Evolutionary conservation across 352 stramenopile species (phyloP), one percentile per base, ranked within the genome.

Genomic region (Phytophthora multivora): DNA sequence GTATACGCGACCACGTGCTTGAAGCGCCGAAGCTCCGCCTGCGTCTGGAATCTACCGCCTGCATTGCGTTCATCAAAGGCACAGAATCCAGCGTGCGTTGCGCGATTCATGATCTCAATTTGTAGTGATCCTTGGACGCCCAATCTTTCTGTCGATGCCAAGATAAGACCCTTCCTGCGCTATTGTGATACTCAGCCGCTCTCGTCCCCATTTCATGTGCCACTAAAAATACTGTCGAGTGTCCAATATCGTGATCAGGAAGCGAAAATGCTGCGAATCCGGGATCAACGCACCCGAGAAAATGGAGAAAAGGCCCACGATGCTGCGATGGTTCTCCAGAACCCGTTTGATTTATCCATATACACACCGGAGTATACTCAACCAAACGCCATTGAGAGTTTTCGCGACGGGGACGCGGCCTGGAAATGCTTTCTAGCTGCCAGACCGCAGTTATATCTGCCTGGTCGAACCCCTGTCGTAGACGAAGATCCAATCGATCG

Each of bases 41-140:
- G 75, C 13, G 83, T 90, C 70, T 93, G 83, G 46, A 75, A 89
- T n/a, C 81, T 73, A 9, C 85, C 83, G 3, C 85, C 83, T 18
- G 77, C 76, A 47, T 92, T 93, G 21, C 85, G 81, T 64, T 93
- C 85, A 46, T 93, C 85, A 33, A 93, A 93, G 16, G 69, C 52
- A 62, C 79, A 90, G 51, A 91, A 93, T 5, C 83, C 83, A 12
- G 73, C 77, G 35, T 90, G 82, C 10, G 79, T 83, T 35, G 63
- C 63, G 28, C 79, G 81, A 48, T 90, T 88, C 73, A 91, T 86
- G 15, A 39, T 64, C 4, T 30, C 12, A 5, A 28, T 15, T 43
- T 16, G 33, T 36, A 64, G 30, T 59, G 41, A 61, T 39, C 36
- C 33, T 16, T 47, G 8, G 26, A 50, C 31, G 38, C 6, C 4